Evolutionary conservation across 108 stramenopile genomes (phyloP).

Genomic region (Pseudonitzschia multiseries): DNA sequence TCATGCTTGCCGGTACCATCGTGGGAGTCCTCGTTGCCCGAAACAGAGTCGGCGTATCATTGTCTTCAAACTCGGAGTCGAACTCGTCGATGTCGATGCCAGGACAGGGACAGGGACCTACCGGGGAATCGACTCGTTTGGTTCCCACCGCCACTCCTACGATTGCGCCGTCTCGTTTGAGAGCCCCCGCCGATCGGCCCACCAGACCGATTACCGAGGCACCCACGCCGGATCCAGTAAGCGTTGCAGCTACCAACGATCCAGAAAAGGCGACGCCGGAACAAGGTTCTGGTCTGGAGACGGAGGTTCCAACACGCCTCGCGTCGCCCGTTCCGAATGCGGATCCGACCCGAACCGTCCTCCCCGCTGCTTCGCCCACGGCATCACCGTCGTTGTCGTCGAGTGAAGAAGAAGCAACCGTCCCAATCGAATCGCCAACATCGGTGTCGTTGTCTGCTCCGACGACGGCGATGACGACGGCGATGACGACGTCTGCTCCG

Average conservation of each 20-base stretch:
- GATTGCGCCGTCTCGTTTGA: neutral
- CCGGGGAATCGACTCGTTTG: too few species aligned
- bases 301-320: too few species aligned
- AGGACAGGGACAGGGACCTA: too few species aligned
- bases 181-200: neutral
- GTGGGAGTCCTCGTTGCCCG: neutral
- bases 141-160: slow-evolving; percentile 14
- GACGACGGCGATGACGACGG: too few species aligned
- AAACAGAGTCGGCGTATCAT: neutral
- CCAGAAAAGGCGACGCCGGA: too few species aligned
- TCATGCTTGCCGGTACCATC: neutral
- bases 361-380: slow-evolving; percentile 2
- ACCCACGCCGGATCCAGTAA: too few species aligned
- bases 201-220: neutral
- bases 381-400: neutral
- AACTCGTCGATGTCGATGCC: too few species aligned
- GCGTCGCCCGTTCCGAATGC: too few species aligned
- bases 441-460: neutral
- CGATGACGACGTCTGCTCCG: neutral
- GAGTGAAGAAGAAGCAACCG: neutral
- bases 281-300: too few species aligned
- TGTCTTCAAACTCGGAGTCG: neutral
- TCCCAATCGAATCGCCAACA: neutral
- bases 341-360: neutral
- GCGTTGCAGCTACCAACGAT: too few species aligned